These are phyloP conservation scores for Mycena alexandri DNA, from an alignment of 768 basidiomycete genomes.

Conservation along the genomic window DNA sequence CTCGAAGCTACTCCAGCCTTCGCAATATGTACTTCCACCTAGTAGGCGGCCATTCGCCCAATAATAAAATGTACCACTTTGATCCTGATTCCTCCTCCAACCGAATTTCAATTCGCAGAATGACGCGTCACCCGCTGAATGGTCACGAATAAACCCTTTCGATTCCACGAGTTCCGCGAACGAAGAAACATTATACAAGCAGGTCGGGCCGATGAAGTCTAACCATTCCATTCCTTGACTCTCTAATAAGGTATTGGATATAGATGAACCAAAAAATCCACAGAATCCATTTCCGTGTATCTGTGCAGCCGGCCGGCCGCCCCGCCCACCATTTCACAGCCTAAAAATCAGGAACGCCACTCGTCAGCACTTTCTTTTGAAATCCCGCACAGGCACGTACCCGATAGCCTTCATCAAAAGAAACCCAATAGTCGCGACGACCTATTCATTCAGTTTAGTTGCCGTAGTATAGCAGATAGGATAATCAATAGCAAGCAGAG, in stretches of 20 bases:
- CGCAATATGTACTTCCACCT: conserved; percentile 25
- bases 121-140: background rate
- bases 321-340: too few relatives aligned
- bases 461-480: too few relatives aligned
- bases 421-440: conserved; percentile 89
- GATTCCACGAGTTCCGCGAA: too few relatives aligned
- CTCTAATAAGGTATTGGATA: background rate
- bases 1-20: background rate
- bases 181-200: too few relatives aligned
- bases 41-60: background rate
- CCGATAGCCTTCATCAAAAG: conserved; percentile 78
- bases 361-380: background rate
- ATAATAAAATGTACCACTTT: background rate
- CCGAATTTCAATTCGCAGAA: background rate
- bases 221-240: too few relatives aligned
- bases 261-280: conserved; percentile 1
- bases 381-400: conserved; percentile 54
- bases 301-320: too few relatives aligned
- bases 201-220: too few relatives aligned
- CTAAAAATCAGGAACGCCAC: too few relatives aligned
- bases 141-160: background rate
- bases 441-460: conserved; percentile 54
- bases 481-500: conserved; percentile 1
- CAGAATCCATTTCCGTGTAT: too few relatives aligned
- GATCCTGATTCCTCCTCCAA: too few relatives aligned